Evolutionary conservation across 441 rosid genomes (phyloP).

Genomic region (Melastoma candidum): DNA sequence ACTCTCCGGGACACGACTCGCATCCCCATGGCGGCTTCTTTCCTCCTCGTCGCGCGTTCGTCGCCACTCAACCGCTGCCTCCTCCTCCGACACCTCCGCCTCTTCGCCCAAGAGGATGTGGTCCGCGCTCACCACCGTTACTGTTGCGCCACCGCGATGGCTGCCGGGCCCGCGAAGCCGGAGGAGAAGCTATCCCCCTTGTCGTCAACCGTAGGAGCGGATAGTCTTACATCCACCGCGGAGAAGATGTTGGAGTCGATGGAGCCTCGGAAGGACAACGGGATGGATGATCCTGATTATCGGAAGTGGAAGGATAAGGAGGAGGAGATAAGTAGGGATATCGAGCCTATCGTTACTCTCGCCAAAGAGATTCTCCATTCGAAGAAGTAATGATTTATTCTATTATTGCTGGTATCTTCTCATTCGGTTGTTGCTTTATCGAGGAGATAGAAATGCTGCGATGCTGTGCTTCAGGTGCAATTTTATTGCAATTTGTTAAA

Average conservation of each 20-base stretch:
- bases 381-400: constrained; percentile 27
- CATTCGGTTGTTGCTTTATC: too few species aligned
- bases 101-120: constrained; percentile 22
- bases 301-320: constrained; percentile 65
- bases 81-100: constrained; percentile 16
- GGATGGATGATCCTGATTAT: constrained; percentile 53
- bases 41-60: constrained; percentile 25
- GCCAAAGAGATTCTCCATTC: constrained; percentile 75
- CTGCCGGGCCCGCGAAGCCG: constrained; percentile 14
- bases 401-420: neutral
- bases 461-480: too few species aligned
- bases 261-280: constrained; percentile 24
- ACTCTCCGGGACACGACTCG: too few species aligned
- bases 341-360: constrained; percentile 40
- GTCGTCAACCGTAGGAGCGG: constrained; percentile 1
- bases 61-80: constrained; percentile 31
- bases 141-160: constrained; percentile 1
- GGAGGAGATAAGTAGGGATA: constrained; percentile 54
- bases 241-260: constrained; percentile 18
- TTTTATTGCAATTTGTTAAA: too few species aligned
- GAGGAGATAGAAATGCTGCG: too few species aligned
- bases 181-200: constrained; percentile 24
- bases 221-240: constrained; percentile 14
- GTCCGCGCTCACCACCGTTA: constrained; percentile 22
- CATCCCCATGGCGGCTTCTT: constrained; percentile 21